These are phyloP conservation scores for Ambrosia hybrid DNA, from an alignment of 140 eudicot genomes.

Conservation along the genomic window DNA sequence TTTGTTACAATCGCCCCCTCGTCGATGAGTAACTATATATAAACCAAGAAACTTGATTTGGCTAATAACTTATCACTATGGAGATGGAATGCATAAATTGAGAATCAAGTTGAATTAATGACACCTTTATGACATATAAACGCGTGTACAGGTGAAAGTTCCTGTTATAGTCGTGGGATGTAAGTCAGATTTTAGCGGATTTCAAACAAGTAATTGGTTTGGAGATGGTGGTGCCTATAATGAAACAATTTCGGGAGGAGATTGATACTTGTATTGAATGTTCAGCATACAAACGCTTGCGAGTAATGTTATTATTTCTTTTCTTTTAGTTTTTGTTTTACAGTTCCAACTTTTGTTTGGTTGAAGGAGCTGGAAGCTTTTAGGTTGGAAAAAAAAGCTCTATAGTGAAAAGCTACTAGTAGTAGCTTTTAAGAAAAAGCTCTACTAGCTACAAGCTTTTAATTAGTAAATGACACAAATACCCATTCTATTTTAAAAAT, in stretches of 20 bases:
- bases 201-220: constrained; percentile 58
- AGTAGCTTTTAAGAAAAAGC: too few relatives aligned
- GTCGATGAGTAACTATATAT: neutral
- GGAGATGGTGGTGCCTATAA: constrained; percentile 92
- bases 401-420: too few relatives aligned
- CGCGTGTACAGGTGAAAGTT: constrained; percentile 62
- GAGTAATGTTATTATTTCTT: constrained; percentile 38
- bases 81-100: too few relatives aligned
- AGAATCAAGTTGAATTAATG: too few relatives aligned
- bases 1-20: too few relatives aligned
- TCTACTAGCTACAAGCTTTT: too few relatives aligned
- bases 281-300: constrained; percentile 72
- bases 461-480: too few relatives aligned
- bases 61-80: neutral
- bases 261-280: constrained; percentile 89
- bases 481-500: too few relatives aligned
- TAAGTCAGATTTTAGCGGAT: constrained; percentile 72
- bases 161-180: constrained; percentile 96
- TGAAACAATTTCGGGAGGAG: constrained; percentile 84
- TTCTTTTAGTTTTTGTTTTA: too few relatives aligned
- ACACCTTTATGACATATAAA: neutral
- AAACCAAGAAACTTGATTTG: neutral
- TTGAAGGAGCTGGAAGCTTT: constrained; percentile 60
- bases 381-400: too few relatives aligned
- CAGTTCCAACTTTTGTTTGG: too few relatives aligned